Percentiles rank a stretch among this genome's conserved stretches.
phyloP scores from a whole-genome alignment of 768 basidiomycete species.

The Flagelloscypha sp. region DNA sequence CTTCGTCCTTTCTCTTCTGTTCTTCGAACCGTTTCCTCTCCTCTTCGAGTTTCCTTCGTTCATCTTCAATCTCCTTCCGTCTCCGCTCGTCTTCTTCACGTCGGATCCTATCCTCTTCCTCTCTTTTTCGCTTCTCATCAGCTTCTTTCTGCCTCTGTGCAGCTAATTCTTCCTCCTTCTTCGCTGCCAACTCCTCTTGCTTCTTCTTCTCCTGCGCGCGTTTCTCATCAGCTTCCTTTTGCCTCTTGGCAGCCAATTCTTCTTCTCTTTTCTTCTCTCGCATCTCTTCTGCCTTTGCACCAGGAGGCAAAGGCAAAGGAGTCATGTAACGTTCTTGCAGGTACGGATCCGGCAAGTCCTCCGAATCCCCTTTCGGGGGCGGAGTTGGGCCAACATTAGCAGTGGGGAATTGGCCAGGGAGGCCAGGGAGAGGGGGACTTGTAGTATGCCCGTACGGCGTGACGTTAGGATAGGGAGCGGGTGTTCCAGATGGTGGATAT shows the following conservation, averaged over 20 bases:
- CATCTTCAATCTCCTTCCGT: constrained; percentile 13
- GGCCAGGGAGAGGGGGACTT: constrained; percentile 13
- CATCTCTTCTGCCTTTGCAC: constrained; percentile 11
- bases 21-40: constrained; percentile 22
- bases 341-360: constrained; percentile 33
- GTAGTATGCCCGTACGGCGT: constrained; percentile 6
- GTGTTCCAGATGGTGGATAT: constrained; percentile 9
- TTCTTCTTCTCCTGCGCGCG: constrained; percentile 1
- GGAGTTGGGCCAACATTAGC: constrained; percentile 11
- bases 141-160: constrained; percentile 9
- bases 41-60: constrained; percentile 21
- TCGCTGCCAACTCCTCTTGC: constrained; percentile 1
- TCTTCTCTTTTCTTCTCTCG: constrained; percentile 9
- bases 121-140: constrained; percentile 21
- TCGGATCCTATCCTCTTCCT: constrained; percentile 16
- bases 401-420: constrained; percentile 8
- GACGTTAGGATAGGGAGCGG: constrained; percentile 11
- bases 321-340: constrained; percentile 40
- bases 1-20: constrained; percentile 28
- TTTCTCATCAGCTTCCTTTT: constrained; percentile 10
- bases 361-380: constrained; percentile 12
- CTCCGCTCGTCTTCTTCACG: constrained; percentile 2
- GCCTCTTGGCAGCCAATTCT: too few species aligned
- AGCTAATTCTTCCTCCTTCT: constrained; percentile 5
- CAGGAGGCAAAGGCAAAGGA: constrained; percentile 48